phyloP scores from a whole-genome alignment of 164 flowering plant genomes.

The Dillenia turbinata region DNA sequence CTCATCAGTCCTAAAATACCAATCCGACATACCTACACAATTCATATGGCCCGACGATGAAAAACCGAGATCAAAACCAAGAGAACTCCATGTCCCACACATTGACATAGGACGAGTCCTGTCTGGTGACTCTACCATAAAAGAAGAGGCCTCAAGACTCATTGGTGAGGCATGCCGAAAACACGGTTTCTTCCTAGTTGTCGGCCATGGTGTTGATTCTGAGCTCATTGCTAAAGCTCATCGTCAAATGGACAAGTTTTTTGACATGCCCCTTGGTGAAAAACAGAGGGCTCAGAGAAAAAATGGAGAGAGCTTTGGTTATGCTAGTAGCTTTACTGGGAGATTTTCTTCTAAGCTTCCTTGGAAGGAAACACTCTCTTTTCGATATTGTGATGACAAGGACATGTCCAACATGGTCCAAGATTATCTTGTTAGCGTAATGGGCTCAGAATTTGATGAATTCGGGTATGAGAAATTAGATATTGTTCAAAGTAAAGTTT shows the following conservation, averaged over 20 bases:
- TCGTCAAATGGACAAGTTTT: conserved; percentile 22
- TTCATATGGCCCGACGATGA: conserved; percentile 37
- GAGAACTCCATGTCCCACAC: conserved; percentile 29
- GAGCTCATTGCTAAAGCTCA: conserved; percentile 15
- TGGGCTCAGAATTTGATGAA: conserved; percentile 45
- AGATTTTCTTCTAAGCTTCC: conserved; percentile 38
- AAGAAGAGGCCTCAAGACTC: conserved; percentile 18
- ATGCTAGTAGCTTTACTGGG: conserved; percentile 32
- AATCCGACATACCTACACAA: conserved; percentile 12
- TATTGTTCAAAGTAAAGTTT: background rate
- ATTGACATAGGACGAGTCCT: conserved; percentile 39
- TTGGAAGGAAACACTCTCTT: conserved; percentile 48
- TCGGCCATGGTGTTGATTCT: conserved; percentile 43
- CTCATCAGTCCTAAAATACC: conserved; percentile 9
- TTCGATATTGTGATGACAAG: conserved; percentile 12
- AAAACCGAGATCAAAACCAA: conserved; percentile 8
- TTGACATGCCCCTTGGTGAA: conserved; percentile 21
- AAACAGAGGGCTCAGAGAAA: conserved; percentile 20
- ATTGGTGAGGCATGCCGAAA: conserved; percentile 27
- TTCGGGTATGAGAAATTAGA: conserved; percentile 43
- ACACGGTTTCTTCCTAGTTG: conserved; percentile 56
- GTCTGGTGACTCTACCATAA: conserved; percentile 24
- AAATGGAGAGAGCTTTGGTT: conserved; percentile 26
- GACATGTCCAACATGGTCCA: conserved; percentile 8
- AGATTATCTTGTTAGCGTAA: conserved; percentile 34